These are phyloP conservation scores for Pleomassaria siparia DNA, from an alignment of 2,329 filamentous ascomycete genomes.

Conservation along the genomic window DNA sequence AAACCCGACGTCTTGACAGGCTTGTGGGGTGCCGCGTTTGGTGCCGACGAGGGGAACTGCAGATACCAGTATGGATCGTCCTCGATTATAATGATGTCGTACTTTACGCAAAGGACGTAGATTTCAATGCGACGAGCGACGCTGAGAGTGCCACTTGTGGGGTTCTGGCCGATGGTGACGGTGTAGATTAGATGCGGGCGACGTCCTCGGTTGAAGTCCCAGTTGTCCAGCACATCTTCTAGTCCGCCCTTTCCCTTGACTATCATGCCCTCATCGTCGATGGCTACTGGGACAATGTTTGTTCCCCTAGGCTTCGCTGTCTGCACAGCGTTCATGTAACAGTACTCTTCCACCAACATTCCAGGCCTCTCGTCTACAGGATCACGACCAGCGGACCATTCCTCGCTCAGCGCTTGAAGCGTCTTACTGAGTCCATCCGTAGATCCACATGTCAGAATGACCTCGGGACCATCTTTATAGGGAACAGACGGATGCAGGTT, in stretches of 20 bases:
- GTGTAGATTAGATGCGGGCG: slow-evolving; percentile 86
- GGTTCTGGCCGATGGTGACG: slow-evolving; percentile 90
- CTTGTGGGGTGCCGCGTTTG: slow-evolving; percentile 24
- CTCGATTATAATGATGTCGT: slow-evolving; percentile 88
- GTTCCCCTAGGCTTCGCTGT: slow-evolving; percentile 68
- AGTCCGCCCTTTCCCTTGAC: slow-evolving; percentile 72
- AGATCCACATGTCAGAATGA: slow-evolving; percentile 76
- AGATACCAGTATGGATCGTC: slow-evolving; percentile 97
- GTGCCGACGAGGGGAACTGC: slow-evolving; percentile 74
- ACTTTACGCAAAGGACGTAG: slow-evolving; percentile 77
- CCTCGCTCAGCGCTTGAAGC: slow-evolving; percentile 72
- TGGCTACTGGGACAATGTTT: slow-evolving; percentile 70
- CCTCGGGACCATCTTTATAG: slow-evolving; percentile 73
- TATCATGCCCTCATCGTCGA: slow-evolving; percentile 81
- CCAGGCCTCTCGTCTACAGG: slow-evolving; percentile 71
- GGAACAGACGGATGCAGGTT: slow-evolving; percentile 80
- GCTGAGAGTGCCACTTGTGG: slow-evolving; percentile 75
- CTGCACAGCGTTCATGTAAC: slow-evolving; percentile 76
- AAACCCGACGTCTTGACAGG: slow-evolving; percentile 64
- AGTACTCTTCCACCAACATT: slow-evolving; percentile 76
- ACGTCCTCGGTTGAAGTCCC: slow-evolving; percentile 73
- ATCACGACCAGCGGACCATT: slow-evolving; percentile 71
- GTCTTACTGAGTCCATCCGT: slow-evolving; percentile 85
- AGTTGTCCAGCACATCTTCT: slow-evolving; percentile 76
- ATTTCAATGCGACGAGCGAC: slow-evolving; percentile 74